Conservation (phyloP, 768 basidiomycete genomes). For the Lentinula aciculospora region DNA sequence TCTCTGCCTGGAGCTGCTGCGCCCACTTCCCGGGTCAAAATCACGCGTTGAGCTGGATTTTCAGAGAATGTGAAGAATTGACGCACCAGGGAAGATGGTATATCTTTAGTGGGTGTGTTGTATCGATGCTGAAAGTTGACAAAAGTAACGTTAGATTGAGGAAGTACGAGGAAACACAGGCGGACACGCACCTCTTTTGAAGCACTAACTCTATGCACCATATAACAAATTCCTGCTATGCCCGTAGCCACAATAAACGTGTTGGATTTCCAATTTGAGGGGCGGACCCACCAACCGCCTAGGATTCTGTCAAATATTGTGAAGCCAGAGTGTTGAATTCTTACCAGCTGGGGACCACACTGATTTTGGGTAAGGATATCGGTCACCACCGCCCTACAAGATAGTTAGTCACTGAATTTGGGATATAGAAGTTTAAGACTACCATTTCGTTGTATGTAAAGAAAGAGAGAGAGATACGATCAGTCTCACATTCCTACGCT, state of each 20-base stretch:
- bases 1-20: constrained; percentile 26
- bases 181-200: constrained; percentile 45
- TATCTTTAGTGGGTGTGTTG: constrained; percentile 43
- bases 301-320: not conserved
- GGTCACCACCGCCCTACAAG: constrained; percentile 47
- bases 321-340: constrained; percentile 12
- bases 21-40: constrained; percentile 32
- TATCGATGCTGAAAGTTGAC: constrained; percentile 32
- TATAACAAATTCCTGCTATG: constrained; percentile 44
- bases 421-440: too few species aligned
- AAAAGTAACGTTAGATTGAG: not conserved
- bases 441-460: not conserved
- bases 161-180: constrained; percentile 12
- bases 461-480: not conserved
- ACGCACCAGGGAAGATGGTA: constrained; percentile 54
- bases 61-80: not conserved
- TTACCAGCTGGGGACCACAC: constrained; percentile 69
- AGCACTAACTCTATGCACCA: constrained; percentile 51
- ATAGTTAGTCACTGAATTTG: not conserved
- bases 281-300: constrained; percentile 78
- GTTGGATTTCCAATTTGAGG: constrained; percentile 61
- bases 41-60: constrained; percentile 1
- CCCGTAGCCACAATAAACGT: constrained; percentile 50
- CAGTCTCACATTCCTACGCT: too few species aligned
- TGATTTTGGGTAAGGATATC: constrained; percentile 68